Base-by-base conservation (phyloP, 306 rosid genomes). In the Prunus davidiana region DNA sequence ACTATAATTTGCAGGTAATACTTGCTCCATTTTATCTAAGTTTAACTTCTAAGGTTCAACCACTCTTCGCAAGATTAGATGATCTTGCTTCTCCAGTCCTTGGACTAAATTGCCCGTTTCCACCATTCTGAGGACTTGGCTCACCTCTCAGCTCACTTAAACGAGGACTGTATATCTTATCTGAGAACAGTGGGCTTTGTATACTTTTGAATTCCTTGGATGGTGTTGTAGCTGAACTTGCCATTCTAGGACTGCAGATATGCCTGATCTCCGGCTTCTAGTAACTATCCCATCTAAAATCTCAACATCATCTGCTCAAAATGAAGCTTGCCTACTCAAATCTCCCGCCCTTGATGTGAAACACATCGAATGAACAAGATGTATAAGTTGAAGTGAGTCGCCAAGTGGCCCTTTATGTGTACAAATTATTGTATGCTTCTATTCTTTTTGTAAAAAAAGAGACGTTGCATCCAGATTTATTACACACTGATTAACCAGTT, bases 231-330 rank as follows among this genome's bases (percentile, higher is more conserved):
- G 76, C 67, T 64, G 87, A 85, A 77, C 80, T 87, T 51, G 73
- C 45, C 27, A 84, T 20, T 86, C 76, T 86, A 30, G 78, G 80
- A 83, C 90, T 91, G 88, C 86, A 80, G n/a, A 82, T 78, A 32
- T 63, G 89, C 62, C 78, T 79, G 52, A 89, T 67, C 91, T 91
- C 16, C 94, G 86, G 84, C 97, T 80, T 82, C 89, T 71, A 4
- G 92, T 89, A 8, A 86, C 34, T 19, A 88, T 79, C 66, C 82
- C 93, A 75, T 89, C 90, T 6, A 89, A 75, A 76, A 89, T 79
- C 86, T 91, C 93, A 67, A 86, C 91, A 73, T 80, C 88, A 15
- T 84, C 84, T 57, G 85, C 82, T n/a, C n/a, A n/a, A 30, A 89
- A 88, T 34, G 91, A 91, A 76, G 88, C 71, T 66, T 87, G 60